A percentile compares a stretch with the other conserved stretches of the same genome.
Evolutionary conservation across 2,329 filamentous ascomycete species (phyloP).

Genomic region (Alternaria alternata): DNA sequence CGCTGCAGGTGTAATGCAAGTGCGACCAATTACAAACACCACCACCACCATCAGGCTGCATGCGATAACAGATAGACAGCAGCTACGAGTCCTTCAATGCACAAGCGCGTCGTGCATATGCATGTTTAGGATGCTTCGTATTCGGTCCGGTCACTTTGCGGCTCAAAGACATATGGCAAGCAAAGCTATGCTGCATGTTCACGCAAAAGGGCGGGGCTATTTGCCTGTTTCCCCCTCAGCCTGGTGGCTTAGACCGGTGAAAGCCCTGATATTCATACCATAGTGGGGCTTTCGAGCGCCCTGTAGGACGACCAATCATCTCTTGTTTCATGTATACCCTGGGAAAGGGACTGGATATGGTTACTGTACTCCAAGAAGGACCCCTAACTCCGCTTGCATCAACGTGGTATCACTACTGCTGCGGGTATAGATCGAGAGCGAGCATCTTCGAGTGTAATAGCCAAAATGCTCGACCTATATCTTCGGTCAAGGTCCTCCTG

Average conservation of each 20-base stretch:
- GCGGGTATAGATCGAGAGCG: conserved; percentile 11
- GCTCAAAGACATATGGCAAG: conserved; percentile 13
- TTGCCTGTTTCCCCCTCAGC: conserved; percentile 23
- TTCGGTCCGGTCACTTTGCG: conserved; percentile 31
- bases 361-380: conserved; percentile 13
- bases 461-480: conserved; percentile 20
- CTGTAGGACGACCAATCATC: conserved; percentile 22
- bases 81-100: conserved; percentile 20
- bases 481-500: conserved; percentile 19
- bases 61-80: conserved; percentile 6
- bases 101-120: conserved; percentile 20
- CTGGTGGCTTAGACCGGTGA: conserved; percentile 36
- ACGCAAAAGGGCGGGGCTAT: conserved; percentile 13
- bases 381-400: conserved; percentile 20
- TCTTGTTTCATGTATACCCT: conserved; percentile 11
- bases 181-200: conserved; percentile 5
- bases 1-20: conserved; percentile 7
- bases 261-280: conserved; percentile 16
- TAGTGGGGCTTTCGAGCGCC: conserved; percentile 24
- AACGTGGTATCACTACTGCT: conserved; percentile 19
- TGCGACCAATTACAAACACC: conserved; percentile 2
- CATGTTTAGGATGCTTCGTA: conserved; percentile 10
- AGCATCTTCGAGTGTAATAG: conserved; percentile 14
- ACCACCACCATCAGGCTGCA: conserved; percentile 17
- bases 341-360: conserved; percentile 5